These are phyloP conservation scores for Lagenidium sp. DNA, from an alignment of 352 stramenopile species.

Conservation along the genomic window DNA sequence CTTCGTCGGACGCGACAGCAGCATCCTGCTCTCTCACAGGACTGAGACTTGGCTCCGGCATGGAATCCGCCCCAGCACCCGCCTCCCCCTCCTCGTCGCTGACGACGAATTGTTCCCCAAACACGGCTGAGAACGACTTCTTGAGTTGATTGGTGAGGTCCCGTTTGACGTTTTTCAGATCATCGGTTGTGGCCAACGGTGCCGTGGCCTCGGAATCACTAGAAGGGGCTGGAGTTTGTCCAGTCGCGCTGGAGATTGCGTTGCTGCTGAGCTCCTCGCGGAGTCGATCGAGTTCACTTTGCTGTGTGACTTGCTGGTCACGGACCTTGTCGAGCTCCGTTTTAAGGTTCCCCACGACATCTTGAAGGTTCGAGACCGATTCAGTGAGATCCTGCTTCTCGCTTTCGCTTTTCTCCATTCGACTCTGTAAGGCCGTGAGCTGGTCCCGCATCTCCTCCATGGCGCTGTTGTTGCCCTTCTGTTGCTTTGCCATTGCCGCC, in stretches of 20 bases:
- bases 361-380: constrained; percentile 35
- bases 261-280: too few relatives aligned
- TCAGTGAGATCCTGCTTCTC: constrained; percentile 46
- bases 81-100: constrained; percentile 16
- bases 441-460: constrained; percentile 51
- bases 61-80: too few relatives aligned
- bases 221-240: background rate
- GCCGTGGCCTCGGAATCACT: background rate
- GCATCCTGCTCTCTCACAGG: too few relatives aligned
- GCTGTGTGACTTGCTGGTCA: constrained; percentile 15
- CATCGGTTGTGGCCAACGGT: constrained; percentile 30
- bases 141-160: constrained; percentile 37
- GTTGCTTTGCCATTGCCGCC: constrained; percentile 39
- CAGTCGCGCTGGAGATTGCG: too few relatives aligned
- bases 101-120: constrained; percentile 22
- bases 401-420: constrained; percentile 28
- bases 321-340: constrained; percentile 28
- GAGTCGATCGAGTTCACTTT: constrained; percentile 13
- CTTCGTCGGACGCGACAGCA: too few relatives aligned
- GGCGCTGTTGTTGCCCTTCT: constrained; percentile 31
- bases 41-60: too few relatives aligned
- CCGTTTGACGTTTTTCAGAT: constrained; percentile 33
- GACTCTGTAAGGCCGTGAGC: constrained; percentile 26
- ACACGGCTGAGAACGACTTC: constrained; percentile 27
- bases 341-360: constrained; percentile 36